phyloP scores from a whole-genome alignment of 2,329 filamentous ascomycete species.

The Anthostomella pinea region DNA sequence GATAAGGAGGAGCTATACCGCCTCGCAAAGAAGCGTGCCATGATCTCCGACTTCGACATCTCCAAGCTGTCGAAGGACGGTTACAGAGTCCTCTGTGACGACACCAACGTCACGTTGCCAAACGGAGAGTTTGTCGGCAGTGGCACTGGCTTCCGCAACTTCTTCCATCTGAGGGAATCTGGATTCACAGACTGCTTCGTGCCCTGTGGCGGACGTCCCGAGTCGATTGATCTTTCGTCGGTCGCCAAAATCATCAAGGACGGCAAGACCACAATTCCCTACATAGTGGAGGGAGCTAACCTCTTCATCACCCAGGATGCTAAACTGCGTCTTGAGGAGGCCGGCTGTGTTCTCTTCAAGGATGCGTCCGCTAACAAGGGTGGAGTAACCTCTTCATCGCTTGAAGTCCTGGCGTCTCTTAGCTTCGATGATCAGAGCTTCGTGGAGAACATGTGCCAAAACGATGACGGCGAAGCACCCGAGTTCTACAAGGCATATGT shows the following conservation, averaged over 20 bases:
- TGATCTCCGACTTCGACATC: constrained; percentile 85
- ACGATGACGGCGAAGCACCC: constrained; percentile 66
- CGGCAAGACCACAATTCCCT: constrained; percentile 83
- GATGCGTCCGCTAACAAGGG: constrained; percentile 98
- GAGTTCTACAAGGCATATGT: constrained; percentile 94
- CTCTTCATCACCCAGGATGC: constrained; percentile 98
- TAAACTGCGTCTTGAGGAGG: constrained; percentile 89
- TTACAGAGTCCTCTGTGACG: constrained; percentile 89
- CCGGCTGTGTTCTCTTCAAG: constrained; percentile 95
- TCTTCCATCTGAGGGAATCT: constrained; percentile 82
- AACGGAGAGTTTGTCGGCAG: constrained; percentile 84
- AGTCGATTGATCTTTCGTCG: constrained; percentile 90
- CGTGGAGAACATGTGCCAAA: constrained; percentile 89
- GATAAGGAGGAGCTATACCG: constrained; percentile 79
- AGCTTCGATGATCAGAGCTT: constrained; percentile 92
- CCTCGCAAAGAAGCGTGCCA: constrained; percentile 79
- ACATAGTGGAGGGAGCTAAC: constrained; percentile 97
- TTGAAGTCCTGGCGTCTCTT: constrained; percentile 91
- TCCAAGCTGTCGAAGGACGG: constrained; percentile 83
- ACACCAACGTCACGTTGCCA: constrained; percentile 83
- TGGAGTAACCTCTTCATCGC: constrained; percentile 93
- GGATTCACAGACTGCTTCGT: constrained; percentile 85
- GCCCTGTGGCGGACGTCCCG: constrained; percentile 91
- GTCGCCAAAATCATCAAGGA: constrained; percentile 82
- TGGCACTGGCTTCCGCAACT: constrained; percentile 94